Percentiles rank a stretch among this genome's conserved stretches.
Evolutionary conservation across 163 green algal species (phyloP).

Genomic region (Chlamydomonas reinhardtii): DNA sequence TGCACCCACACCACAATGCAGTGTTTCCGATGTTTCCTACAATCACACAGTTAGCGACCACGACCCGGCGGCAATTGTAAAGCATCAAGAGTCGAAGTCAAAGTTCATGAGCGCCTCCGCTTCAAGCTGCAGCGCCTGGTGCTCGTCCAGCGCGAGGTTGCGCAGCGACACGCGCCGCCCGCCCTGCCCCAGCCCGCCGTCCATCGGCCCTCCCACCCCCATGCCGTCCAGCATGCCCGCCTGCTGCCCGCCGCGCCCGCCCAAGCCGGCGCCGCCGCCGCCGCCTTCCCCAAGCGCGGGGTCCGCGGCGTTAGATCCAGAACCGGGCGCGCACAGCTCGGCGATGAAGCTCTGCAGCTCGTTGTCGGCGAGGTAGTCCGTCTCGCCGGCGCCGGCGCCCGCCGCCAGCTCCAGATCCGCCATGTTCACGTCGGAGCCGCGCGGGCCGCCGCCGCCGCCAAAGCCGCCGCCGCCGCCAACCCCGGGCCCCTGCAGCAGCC

Average conservation of each 20-base stretch:
- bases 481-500: too few species aligned
- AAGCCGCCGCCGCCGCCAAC: too few species aligned
- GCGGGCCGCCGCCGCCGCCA: not conserved
- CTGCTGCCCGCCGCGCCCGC: not conserved
- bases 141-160: not conserved
- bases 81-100: conserved; percentile 8
- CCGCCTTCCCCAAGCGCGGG: too few species aligned
- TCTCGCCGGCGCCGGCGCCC: not conserved
- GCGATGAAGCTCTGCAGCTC: conserved; percentile 40
- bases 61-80: too few species aligned
- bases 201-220: not conserved
- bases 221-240: not conserved
- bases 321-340: conserved; percentile 19
- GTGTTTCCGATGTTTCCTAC: too few species aligned
- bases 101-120: conserved; percentile 33
- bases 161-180: not conserved
- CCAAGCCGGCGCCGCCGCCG: too few species aligned
- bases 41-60: too few species aligned
- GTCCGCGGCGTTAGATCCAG: not conserved
- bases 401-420: not conserved
- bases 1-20: too few species aligned
- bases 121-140: conserved; percentile 30
- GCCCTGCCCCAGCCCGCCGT: not conserved
- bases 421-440: conserved; percentile 10
- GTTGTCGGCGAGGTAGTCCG: conserved; percentile 22